These are phyloP conservation scores for Fusarium begoniae DNA, from an alignment of 2,329 filamentous ascomycete species.

Conservation along the genomic window DNA sequence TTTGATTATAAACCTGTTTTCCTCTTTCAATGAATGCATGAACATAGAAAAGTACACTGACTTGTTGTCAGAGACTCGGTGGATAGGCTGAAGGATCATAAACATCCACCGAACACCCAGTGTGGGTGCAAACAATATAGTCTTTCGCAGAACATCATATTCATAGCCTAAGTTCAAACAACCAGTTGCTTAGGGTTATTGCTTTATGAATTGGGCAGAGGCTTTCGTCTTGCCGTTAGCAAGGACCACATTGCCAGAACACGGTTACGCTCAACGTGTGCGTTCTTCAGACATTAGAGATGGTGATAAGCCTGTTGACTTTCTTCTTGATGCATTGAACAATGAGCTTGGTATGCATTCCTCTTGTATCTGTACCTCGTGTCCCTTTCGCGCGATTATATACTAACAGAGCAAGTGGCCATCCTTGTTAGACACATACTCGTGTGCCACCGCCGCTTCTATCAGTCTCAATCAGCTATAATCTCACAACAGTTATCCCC, in stretches of 20 bases:
- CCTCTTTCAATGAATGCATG: not conserved
- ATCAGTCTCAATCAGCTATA: fast-evolving
- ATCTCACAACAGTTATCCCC: not conserved
- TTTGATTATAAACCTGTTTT: not conserved
- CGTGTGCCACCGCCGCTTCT: not conserved
- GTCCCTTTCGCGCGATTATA: fast-evolving
- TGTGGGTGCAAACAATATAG: not conserved
- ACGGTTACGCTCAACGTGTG: not conserved
- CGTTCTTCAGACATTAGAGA: too few relatives aligned
- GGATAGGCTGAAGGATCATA: not conserved
- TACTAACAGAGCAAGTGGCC: not conserved
- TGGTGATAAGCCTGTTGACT: too few relatives aligned
- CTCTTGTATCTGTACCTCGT: not conserved
- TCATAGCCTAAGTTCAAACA: too few relatives aligned
- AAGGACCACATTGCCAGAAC: not conserved
- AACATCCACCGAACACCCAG: not conserved
- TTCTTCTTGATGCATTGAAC: not conserved
- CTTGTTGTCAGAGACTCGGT: not conserved
- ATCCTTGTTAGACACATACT: slow-evolving; percentile 3
- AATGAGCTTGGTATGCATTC: not conserved
- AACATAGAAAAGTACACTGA: not conserved
- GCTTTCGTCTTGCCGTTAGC: not conserved
- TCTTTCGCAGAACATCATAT: not conserved
- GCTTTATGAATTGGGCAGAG: not conserved
- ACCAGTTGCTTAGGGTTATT: not conserved